Conservation (phyloP, 768 basidiomycete genomes). For the Termitomyces sp. region DNA sequence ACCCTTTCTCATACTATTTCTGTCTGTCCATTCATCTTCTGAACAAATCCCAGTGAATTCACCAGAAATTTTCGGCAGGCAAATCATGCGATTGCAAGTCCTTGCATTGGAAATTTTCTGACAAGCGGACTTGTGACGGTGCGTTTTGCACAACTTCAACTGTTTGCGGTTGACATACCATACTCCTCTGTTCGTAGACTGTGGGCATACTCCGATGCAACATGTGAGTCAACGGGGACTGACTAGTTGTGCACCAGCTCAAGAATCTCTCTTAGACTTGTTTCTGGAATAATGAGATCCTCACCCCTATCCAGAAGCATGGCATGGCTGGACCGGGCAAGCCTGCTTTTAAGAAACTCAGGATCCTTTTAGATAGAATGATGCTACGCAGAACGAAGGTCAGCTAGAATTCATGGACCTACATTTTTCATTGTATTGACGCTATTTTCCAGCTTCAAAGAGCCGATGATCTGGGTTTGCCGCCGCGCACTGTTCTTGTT, state of each 20-base stretch:
- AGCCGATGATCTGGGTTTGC: constrained; percentile 93
- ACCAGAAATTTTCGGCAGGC: constrained; percentile 35
- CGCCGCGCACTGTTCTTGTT: constrained; percentile 86
- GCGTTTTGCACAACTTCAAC: constrained; percentile 13
- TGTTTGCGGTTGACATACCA: neutral
- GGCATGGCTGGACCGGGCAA: constrained; percentile 79
- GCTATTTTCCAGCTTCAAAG: constrained; percentile 65
- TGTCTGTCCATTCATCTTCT: constrained; percentile 39
- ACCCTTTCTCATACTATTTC: constrained; percentile 89
- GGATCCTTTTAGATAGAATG: constrained; percentile 84
- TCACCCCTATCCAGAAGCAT: constrained; percentile 91
- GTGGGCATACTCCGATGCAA: constrained; percentile 81
- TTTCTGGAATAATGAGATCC: constrained; percentile 95
- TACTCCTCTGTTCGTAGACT: constrained; percentile 38
- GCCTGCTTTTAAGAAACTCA: constrained; percentile 87
- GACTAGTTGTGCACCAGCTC: constrained; percentile 3
- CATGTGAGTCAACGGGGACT: constrained; percentile 43
- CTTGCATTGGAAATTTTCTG: constrained; percentile 88
- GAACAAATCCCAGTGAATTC: neutral
- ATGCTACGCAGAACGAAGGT: constrained; percentile 93
- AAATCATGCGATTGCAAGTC: constrained; percentile 93
- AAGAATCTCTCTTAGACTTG: constrained; percentile 53
- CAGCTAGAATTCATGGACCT: neutral
- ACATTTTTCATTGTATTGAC: neutral
- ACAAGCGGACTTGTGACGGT: constrained; percentile 84